Base-by-base conservation (phyloP, 176 grass and related monocot species). In the Triticum timopheevii region DNA sequence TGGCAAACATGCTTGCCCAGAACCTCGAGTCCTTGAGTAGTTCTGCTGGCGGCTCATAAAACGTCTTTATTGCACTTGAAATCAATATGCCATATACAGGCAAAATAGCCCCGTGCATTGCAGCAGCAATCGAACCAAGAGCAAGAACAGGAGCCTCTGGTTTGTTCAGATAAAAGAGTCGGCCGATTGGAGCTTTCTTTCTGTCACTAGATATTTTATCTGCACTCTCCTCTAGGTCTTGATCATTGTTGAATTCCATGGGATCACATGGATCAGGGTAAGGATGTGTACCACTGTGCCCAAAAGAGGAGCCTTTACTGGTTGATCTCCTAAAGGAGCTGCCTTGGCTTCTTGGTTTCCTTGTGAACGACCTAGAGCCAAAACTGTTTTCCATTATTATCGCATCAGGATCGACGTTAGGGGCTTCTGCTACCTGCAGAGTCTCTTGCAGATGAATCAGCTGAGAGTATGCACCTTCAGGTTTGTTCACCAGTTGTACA, bases 151-250 rank as follows among this genome's bases (percentile, higher is more conserved):
- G 77, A 81, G 73, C 58, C 81, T 95, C 95, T 56, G 93, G 89
- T 89, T 90, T 98, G 87, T 98, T 98, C 34, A 98, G 83, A 87
- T 83, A 81, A 85, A 91, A 80, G 9, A 95, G 93, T 47, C 93
- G 87, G 19, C 36, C 30, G 0, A 98, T 81, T 36, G 95, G 80
- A 80, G 89, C 85, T 71, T 69, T 83, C 91, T 92, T 95, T 49
- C 2, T 58, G 65, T 62, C 20, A 47, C 69, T 82, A 63, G 15
- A 36, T 49, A 78, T 62, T 81, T 81, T 61, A 19, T 80, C 30
- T 22, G 22, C 40, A 23, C 49, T 17, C 73, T 90, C 89, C 34
- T 93, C 87, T 27, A 34, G 38, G 20, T 77, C 39, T 12, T 24
- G 65, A 71, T 16, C n/a, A 30, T 88, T 85, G 15, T 44, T 76